These are phyloP conservation scores for Sphaerulina musiva DNA, from an alignment of 2,329 filamentous ascomycete genomes.

Conservation along the genomic window DNA sequence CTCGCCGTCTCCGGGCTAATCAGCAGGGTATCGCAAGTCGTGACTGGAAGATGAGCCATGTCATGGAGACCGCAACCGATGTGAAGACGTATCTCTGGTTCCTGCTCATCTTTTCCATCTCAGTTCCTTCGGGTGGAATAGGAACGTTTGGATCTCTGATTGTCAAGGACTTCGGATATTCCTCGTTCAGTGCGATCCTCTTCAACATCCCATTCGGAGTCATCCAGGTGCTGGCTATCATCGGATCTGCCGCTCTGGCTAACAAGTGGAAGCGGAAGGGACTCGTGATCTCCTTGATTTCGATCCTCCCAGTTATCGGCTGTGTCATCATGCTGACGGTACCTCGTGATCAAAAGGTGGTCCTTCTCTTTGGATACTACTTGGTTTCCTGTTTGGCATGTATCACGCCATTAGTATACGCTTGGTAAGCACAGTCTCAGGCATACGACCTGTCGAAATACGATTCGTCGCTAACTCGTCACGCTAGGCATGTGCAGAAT, in stretches of 20 bases:
- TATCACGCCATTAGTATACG: slow-evolving; percentile 3
- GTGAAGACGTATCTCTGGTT: slow-evolving; percentile 6
- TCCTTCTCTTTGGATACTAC: slow-evolving; percentile 3
- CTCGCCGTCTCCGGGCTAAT: slow-evolving; percentile 2
- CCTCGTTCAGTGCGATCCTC: slow-evolving; percentile 2
- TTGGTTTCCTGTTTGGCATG: neutral
- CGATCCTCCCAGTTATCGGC: neutral
- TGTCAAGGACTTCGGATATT: slow-evolving; percentile 4
- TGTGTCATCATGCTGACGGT: slow-evolving; percentile 3
- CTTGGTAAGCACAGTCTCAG: neutral
- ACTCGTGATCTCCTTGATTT: neutral
- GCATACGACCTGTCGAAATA: neutral
- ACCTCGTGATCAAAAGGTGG: neutral
- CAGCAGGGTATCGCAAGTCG: slow-evolving; percentile 6
- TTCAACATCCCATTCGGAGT: slow-evolving; percentile 7
- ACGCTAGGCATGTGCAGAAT: neutral
- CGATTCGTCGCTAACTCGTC: neutral
- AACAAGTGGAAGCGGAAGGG: slow-evolving; percentile 2
- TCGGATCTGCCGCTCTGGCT: neutral
- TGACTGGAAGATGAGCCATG: slow-evolving; percentile 3
- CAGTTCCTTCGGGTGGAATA: slow-evolving; percentile 2
- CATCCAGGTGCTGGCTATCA: neutral
- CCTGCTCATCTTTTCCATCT: slow-evolving; percentile 1
- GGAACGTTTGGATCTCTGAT: slow-evolving; percentile 5
- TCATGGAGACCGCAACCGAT: slow-evolving; percentile 1